These are phyloP conservation scores for Gossypium thurberi DNA, from an alignment of 345 rosid species.

Conservation along the genomic window DNA sequence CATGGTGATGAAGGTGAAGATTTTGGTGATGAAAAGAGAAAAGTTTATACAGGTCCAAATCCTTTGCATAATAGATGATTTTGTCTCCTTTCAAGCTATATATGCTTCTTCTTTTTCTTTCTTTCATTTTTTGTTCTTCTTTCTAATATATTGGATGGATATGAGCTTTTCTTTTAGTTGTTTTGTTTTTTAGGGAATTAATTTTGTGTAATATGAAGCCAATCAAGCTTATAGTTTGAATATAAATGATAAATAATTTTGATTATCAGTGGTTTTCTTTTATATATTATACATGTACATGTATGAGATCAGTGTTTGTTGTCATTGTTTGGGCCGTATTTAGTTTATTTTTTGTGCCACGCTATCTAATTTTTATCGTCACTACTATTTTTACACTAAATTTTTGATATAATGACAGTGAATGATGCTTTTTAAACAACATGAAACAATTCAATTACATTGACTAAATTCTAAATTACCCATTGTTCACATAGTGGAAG, in stretches of 20 bases:
- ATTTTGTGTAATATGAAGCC: neutral
- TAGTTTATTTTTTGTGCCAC: no score
- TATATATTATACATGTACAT: neutral
- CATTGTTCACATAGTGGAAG: no score
- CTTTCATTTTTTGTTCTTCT: neutral
- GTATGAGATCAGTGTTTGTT: neutral
- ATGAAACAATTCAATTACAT: no score
- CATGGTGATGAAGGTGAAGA: neutral
- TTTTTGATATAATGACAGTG: no score
- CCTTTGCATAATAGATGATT: constrained; percentile 20
- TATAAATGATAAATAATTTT: neutral
- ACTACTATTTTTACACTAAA: no score
- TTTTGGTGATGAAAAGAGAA: constrained; percentile 20
- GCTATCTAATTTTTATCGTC: rapidly evolving
- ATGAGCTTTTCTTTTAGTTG: neutral
- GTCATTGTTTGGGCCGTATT: neutral
- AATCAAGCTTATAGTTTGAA: neutral
- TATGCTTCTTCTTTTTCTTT: neutral
- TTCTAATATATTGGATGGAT: neutral
- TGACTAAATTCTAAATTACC: no score
- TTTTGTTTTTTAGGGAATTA: neutral
- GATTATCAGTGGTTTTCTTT: neutral
- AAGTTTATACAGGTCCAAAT: constrained; percentile 20
- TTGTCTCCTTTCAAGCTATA: neutral
- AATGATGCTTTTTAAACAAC: no score